Base-by-base conservation (phyloP, 2,329 filamentous ascomycete genomes). In the Xylaria digitata region DNA sequence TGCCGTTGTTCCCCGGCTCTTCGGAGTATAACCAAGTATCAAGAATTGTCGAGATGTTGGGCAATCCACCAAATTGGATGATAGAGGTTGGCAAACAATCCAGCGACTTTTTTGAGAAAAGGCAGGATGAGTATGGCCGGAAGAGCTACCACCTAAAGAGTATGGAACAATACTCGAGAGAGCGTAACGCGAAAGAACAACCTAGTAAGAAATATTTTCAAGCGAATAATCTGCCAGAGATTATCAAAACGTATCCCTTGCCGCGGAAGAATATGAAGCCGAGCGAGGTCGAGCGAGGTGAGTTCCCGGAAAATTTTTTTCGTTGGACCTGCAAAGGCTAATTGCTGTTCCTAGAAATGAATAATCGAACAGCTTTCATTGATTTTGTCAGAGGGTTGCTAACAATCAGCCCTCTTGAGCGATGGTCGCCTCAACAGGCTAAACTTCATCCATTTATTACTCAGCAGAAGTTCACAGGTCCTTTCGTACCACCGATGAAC, bases 171-270 rank as follows among this genome's bases (percentile, higher is more conserved):
- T 99, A 98, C 79, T 95, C 96, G 17, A 86, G 95, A 63, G 96
- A 99, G 78, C 96, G 97, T 78, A 92, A 92, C 66, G 96, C 94
- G 42, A 99, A 99, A 79, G 96, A 99, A 80, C 96, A 98, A 79
- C 96, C 96, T 23, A 99, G 96, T 87, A 99, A 99, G 85, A 98
- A 98, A 81, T 99, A 99, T 80, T 99, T 99, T 82, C 92, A 95
- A 74, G 94, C 94, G 42, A 97, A 89, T 46, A 97, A 94, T 1
- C 82, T 99, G 60, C 95, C 95, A 3, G 96, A 99, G 72, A 99
- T 99, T 71, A 98, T 99, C 82, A 93, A 96, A 78, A 94, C 92
- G 63, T 99, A 99, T 77, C 92, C 96, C 6, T 97, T 99, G 95
- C 96, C 96, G 54, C 87, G 96, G 75, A 99, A 99, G 83, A 97